Evolutionary conservation across 345 rosid genomes (phyloP).

Genomic region (Cardamine occulta): DNA sequence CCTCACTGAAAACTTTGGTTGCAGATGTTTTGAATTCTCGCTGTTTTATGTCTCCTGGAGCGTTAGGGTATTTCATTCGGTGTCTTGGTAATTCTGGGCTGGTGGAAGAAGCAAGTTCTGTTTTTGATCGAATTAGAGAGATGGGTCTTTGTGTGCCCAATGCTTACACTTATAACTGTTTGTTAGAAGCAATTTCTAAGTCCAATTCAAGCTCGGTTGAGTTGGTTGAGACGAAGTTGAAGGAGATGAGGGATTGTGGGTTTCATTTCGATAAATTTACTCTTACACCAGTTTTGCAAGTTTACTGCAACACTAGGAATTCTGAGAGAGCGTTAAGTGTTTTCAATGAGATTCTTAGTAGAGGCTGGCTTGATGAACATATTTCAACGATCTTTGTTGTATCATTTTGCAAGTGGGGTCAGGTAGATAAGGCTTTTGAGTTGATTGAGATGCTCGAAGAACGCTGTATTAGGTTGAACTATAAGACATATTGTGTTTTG

Average conservation of each 20-base stretch:
- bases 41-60: constrained; percentile 75
- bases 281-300: constrained; percentile 74
- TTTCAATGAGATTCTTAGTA: constrained; percentile 57
- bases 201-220: constrained; percentile 49
- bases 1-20: constrained; percentile 59
- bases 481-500: constrained; percentile 67
- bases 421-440: constrained; percentile 75
- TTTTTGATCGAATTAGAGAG: constrained; percentile 66
- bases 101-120: constrained; percentile 62
- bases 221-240: constrained; percentile 64
- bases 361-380: constrained; percentile 74
- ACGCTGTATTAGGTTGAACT: constrained; percentile 57
- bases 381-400: constrained; percentile 61
- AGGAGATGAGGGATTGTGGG: constrained; percentile 67
- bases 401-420: constrained; percentile 69
- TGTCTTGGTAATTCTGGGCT: constrained; percentile 75
- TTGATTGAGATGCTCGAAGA: constrained; percentile 72
- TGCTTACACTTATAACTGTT: constrained; percentile 73
- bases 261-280: constrained; percentile 66
- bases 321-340: constrained; percentile 58
- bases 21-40: constrained; percentile 52
- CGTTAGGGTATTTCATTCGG: constrained; percentile 76
- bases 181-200: constrained; percentile 72
- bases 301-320: constrained; percentile 62
- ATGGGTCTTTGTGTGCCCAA: constrained; percentile 70